phyloP scores from a whole-genome alignment of 2,329 filamentous ascomycete species.

The Ciborinia camelliae region DNA sequence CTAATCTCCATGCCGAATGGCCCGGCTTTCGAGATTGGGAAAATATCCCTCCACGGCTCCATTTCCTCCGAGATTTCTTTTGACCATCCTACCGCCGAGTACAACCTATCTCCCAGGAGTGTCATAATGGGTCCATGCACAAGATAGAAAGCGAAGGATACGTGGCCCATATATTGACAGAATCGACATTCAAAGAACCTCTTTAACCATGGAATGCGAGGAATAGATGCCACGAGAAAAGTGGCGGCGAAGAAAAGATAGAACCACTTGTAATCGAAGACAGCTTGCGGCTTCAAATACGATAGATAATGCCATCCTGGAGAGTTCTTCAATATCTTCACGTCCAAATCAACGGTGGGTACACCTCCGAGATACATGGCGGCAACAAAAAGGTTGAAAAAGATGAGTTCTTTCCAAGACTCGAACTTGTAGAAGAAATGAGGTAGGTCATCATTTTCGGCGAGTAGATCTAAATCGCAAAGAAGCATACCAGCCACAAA shows the following conservation, averaged over 20 bases:
- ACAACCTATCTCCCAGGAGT: slow-evolving; percentile 40
- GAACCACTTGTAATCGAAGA: slow-evolving; percentile 66
- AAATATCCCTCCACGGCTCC: slow-evolving; percentile 53
- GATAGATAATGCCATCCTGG: slow-evolving; percentile 46
- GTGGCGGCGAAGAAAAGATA: slow-evolving; percentile 60
- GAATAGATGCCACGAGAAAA: slow-evolving; percentile 53
- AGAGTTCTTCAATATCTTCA: slow-evolving; percentile 49
- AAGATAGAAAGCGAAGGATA: slow-evolving; percentile 62
- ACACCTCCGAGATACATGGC: slow-evolving; percentile 59
- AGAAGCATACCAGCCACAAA: slow-evolving; percentile 61
- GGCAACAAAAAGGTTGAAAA: slow-evolving; percentile 49
- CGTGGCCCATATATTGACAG: slow-evolving; percentile 59
- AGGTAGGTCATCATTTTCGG: slow-evolving; percentile 50
- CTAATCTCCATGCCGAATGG: slow-evolving; percentile 59
- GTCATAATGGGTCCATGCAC: slow-evolving; percentile 61
- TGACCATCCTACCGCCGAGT: slow-evolving; percentile 13
- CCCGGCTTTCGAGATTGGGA: slow-evolving; percentile 53
- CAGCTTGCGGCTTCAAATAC: slow-evolving; percentile 61
- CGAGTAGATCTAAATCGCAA: slow-evolving; percentile 57
- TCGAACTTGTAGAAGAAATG: slow-evolving; percentile 45
- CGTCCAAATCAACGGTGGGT: slow-evolving; percentile 50
- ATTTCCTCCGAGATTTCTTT: slow-evolving; percentile 37
- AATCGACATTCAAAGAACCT: slow-evolving; percentile 56
- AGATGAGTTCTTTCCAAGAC: slow-evolving; percentile 50
- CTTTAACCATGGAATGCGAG: slow-evolving; percentile 56